Percentiles rank a stretch among this genome's conserved stretches.
Evolutionary conservation across 805 yeast genomes (phyloP).

Genomic region (Candida manassasensis): DNA sequence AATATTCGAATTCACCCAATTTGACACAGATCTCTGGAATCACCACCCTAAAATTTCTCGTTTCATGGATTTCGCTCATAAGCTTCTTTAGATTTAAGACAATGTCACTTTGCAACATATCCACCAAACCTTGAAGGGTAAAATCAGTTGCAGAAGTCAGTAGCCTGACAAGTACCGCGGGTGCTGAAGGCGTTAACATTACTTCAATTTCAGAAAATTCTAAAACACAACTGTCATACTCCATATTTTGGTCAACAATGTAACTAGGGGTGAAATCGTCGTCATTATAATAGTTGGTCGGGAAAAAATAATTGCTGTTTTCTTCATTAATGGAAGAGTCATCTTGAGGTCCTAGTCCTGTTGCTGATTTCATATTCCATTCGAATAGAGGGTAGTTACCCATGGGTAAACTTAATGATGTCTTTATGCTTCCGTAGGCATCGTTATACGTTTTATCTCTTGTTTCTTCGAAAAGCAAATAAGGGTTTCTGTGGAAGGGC

Average conservation of each 20-base stretch:
- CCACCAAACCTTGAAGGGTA: constrained; percentile 51
- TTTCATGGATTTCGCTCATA: constrained; percentile 27
- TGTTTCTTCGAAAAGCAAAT: constrained; percentile 51
- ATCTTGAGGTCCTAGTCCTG: neutral
- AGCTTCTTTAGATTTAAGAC: constrained; percentile 39
- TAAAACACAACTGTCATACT: constrained; percentile 51
- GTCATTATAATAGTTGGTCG: constrained; percentile 24
- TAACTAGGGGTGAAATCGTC: constrained; percentile 29
- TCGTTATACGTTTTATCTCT: constrained; percentile 46
- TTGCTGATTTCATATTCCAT: neutral
- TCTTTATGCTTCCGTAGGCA: constrained; percentile 47
- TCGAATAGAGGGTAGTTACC: constrained; percentile 53
- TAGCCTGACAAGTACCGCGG: constrained; percentile 36
- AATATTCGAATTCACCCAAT: constrained; percentile 28
- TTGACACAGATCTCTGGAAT: constrained; percentile 41
- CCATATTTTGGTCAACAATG: constrained; percentile 33
- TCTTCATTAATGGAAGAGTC: neutral
- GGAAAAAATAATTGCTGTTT: constrained; percentile 9
- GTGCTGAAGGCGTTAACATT: constrained; percentile 41
- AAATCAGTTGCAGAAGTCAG: constrained; percentile 28
- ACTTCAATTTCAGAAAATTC: constrained; percentile 50
- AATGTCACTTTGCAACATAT: constrained; percentile 58
- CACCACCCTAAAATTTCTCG: constrained; percentile 43
- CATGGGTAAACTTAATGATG: constrained; percentile 61
- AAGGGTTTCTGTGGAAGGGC: constrained; percentile 76